Base-by-base conservation (phyloP, 345 rosid genomes). In the Pistacia integerrima region DNA sequence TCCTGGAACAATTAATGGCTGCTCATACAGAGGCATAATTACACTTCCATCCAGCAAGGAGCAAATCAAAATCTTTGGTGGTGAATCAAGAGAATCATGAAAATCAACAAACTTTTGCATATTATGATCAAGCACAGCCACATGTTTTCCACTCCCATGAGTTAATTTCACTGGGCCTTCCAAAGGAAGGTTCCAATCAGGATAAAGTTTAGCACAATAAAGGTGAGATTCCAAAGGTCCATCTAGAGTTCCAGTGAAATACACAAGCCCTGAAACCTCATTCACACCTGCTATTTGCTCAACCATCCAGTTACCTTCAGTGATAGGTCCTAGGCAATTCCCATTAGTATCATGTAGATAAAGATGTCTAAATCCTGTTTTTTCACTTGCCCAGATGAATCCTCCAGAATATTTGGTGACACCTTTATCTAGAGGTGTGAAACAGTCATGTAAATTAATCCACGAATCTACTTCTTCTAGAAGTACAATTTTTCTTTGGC, bases 311-410 rank as follows among this genome's bases (percentile, higher is more conserved):
- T 93, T 92, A 67, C 99, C 99, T 78, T 85, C 85, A 10, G 97
- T 95, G 74, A 95, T 83, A 11, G 94, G 91, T 67, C 93, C 94
- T 52, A 92, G 77, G 86, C 92, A 93, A 65, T 84, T 69, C 64
- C 99, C 99, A 67, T 86, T 82, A 61, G 83, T 85, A 74, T 90
- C 94, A 74, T 92, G 88, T 75, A 96, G 85, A 87, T 92, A 92
- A 76, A 96, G 90, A 84, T 96, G 99, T 80, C 93, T 87, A 76
- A 83, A 96, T 82, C 99, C 97, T 0, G 94, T 86, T 81, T 77
- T 92, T 81, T 96, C 99, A 71, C 98, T 93, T 8, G 99, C 98
- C 98, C 98, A 96, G 64, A 93, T 90, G 83, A 96, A 96, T 30
- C 98, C 98, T 67, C 88, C 93, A 49, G 97, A 86, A 75, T 69